phyloP scores from a whole-genome alignment of 495 filamentous ascomycete genomes.

The Hypoxylon cercidicola region DNA sequence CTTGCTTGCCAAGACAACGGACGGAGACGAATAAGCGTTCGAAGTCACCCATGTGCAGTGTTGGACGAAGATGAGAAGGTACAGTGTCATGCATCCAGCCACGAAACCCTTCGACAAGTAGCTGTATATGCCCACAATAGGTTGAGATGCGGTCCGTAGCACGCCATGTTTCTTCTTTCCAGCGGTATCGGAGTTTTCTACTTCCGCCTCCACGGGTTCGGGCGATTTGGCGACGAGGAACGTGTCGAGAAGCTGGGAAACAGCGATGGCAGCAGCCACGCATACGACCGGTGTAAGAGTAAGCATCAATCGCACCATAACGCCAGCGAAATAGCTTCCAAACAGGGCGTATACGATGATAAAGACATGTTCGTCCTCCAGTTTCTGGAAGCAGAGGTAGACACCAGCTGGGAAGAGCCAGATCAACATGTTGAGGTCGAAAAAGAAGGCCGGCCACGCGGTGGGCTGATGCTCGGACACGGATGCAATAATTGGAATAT shows the following conservation, averaged over 20 bases:
- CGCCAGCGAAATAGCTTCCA: slow-evolving; percentile 96
- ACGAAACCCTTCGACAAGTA: slow-evolving; percentile 80
- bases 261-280: slow-evolving; percentile 88
- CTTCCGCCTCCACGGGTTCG: slow-evolving; percentile 60
- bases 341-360: slow-evolving; percentile 96
- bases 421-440: slow-evolving; percentile 97
- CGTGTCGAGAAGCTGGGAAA: slow-evolving; percentile 89
- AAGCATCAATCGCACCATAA: slow-evolving; percentile 99
- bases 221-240: slow-evolving; percentile 74
- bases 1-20: slow-evolving; percentile 91
- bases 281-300: slow-evolving; percentile 97
- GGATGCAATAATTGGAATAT: slow-evolving; percentile 99
- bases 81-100: slow-evolving; percentile 74
- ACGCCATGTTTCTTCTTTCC: slow-evolving; percentile 64
- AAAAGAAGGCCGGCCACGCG: slow-evolving; percentile 99
- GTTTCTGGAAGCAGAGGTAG: slow-evolving; percentile 94
- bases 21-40: slow-evolving; percentile 97
- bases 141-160: slow-evolving; percentile 75
- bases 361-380: slow-evolving; percentile 98
- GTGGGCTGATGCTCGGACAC: slow-evolving; percentile 99
- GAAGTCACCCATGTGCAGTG: slow-evolving; percentile 99
- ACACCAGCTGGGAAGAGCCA: slow-evolving; percentile 99
- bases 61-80: slow-evolving; percentile 91
- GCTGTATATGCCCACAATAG: slow-evolving; percentile 85
- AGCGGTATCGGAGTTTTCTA: slow-evolving; percentile 54